Evolutionary conservation across 352 stramenopile species (phyloP).

Genomic region (Phytophthora uliginosa): DNA sequence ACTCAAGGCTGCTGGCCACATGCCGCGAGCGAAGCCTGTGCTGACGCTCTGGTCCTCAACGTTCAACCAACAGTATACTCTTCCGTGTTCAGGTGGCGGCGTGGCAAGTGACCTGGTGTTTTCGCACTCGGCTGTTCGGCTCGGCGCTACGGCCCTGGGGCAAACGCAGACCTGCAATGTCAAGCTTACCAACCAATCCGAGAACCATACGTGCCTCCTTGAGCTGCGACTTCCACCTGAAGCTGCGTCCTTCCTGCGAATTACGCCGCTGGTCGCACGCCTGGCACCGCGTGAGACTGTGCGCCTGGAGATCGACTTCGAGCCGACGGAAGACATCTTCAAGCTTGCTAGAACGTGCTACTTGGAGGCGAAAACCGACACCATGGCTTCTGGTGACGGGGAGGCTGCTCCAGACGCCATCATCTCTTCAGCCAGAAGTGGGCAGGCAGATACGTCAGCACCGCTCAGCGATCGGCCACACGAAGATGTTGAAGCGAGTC

Average conservation of each 20-base stretch:
- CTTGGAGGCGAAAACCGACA: conserved; percentile 5
- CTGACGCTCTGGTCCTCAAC: conserved; percentile 51
- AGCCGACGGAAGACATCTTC: conserved; percentile 58
- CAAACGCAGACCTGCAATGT: conserved; percentile 50
- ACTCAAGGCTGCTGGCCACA: conserved; percentile 8
- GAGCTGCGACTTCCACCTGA: conserved; percentile 45
- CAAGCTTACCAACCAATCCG: conserved; percentile 44
- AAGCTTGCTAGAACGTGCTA: conserved; percentile 32
- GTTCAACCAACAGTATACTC: conserved; percentile 33
- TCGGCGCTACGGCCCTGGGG: conserved; percentile 49
- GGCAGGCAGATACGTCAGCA: conserved; percentile 16
- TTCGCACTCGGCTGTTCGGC: conserved; percentile 43
- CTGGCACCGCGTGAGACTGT: conserved; percentile 52
- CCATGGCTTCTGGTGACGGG: conserved; percentile 1
- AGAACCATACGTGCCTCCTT: conserved; percentile 27
- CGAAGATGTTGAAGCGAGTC: background rate
- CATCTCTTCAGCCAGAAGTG: conserved; percentile 13
- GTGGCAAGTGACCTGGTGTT: conserved; percentile 41
- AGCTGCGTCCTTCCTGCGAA: conserved; percentile 42
- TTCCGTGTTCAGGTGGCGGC: conserved; percentile 39
- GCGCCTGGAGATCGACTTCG: conserved; percentile 89
- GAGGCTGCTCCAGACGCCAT: background rate
- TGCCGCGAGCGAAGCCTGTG: conserved; percentile 14
- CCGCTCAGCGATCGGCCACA: background rate
- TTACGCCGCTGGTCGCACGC: conserved; percentile 76